phyloP scores from a whole-genome alignment of 768 basidiomycete species.

The Austroboletus eburneus region DNA sequence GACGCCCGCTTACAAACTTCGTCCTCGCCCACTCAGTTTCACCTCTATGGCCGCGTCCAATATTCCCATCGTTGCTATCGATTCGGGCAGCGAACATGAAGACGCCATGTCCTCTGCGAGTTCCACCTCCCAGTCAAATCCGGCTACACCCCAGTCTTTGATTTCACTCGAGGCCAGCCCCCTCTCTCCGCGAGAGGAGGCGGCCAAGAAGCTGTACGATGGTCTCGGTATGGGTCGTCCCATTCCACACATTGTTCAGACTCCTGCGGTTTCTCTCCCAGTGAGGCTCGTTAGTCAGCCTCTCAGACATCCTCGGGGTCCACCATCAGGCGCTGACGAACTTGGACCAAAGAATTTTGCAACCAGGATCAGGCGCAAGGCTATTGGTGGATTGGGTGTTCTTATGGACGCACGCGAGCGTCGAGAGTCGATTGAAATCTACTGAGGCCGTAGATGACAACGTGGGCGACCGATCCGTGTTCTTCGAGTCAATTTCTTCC shows the following conservation, averaged over 20 bases:
- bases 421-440: constrained; percentile 69
- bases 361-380: constrained; percentile 77
- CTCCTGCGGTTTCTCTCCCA: constrained; percentile 28
- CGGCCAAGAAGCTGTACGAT: constrained; percentile 81
- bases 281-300: constrained; percentile 66
- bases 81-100: constrained; percentile 51
- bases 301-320: constrained; percentile 82
- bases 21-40: constrained; percentile 69
- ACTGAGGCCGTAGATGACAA: constrained; percentile 32
- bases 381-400: constrained; percentile 74
- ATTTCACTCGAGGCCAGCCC: constrained; percentile 50
- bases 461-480: constrained; percentile 7
- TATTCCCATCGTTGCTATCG: constrained; percentile 51
- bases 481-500: constrained; percentile 16
- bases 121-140: constrained; percentile 63
- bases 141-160: constrained; percentile 70
- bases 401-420: constrained; percentile 81
- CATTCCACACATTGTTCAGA: constrained; percentile 33
- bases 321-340: constrained; percentile 82
- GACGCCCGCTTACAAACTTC: constrained; percentile 35
- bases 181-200: constrained; percentile 84
- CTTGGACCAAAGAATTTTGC: constrained; percentile 88
- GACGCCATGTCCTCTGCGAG: constrained; percentile 56
- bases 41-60: constrained; percentile 43
- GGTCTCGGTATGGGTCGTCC: constrained; percentile 83